Conservation (phyloP, 2,329 filamentous ascomycete genomes). For the Helminthosporium solani region DNA sequence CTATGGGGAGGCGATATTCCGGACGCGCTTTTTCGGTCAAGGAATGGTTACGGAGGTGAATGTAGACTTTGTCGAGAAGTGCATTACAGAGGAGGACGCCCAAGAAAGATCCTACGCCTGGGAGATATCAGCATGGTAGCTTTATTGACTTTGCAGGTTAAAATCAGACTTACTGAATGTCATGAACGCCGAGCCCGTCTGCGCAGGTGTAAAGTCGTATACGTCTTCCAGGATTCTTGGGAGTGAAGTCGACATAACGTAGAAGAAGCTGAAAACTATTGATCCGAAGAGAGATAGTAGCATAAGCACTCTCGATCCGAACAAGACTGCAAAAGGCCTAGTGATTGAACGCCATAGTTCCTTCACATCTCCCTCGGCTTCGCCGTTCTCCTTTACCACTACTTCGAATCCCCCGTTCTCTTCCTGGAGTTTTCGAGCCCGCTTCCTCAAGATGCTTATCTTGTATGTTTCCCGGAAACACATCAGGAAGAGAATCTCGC, state of each 20-base stretch:
- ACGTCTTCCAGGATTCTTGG: slow-evolving; percentile 44
- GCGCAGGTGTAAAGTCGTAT: slow-evolving; percentile 51
- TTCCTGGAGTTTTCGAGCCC: slow-evolving; percentile 21
- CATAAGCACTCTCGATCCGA: slow-evolving; percentile 56
- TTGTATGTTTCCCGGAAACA: slow-evolving; percentile 63
- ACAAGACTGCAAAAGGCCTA: slow-evolving; percentile 46
- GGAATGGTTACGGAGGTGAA: slow-evolving; percentile 47
- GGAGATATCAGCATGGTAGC: slow-evolving; percentile 6
- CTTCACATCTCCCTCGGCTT: slow-evolving; percentile 4
- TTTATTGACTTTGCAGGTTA: background rate
- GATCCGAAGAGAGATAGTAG: slow-evolving; percentile 50
- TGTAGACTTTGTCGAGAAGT: slow-evolving; percentile 56
- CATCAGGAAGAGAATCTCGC: slow-evolving; percentile 54
- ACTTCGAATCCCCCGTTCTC: slow-evolving; percentile 10
- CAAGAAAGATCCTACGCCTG: slow-evolving; percentile 52
- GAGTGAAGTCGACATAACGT: slow-evolving; percentile 50
- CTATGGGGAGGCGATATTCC: slow-evolving; percentile 57
- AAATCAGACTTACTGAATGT: slow-evolving; percentile 50
- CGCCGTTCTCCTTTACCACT: slow-evolving; percentile 13
- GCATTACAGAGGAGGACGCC: slow-evolving; percentile 54
- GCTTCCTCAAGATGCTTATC: slow-evolving; percentile 52
- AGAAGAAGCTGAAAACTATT: slow-evolving; percentile 48
- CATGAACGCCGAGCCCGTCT: slow-evolving; percentile 57
- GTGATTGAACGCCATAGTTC: slow-evolving; percentile 43
- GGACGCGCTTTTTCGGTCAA: slow-evolving; percentile 50